Conservation (phyloP, 2,329 filamentous ascomycete genomes). For the Talaromyces marneffei region DNA sequence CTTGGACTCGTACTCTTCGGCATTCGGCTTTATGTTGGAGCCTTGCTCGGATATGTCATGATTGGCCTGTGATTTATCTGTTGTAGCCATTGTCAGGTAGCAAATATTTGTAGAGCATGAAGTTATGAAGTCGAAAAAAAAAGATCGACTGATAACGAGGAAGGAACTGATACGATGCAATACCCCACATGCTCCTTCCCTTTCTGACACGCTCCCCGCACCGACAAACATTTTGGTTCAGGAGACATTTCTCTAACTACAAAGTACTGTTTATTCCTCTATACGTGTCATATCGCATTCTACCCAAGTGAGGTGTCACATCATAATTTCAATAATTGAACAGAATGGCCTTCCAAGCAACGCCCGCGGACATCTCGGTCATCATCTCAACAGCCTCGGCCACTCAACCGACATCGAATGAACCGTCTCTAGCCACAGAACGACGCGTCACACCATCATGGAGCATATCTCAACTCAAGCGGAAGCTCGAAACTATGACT, state of each 20-base stretch:
- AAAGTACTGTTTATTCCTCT: not conserved
- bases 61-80: not conserved
- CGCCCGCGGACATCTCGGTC: slow-evolving; percentile 36
- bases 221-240: not conserved
- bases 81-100: not conserved
- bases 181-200: not conserved
- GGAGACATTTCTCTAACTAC: not conserved
- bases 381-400: slow-evolving; percentile 29
- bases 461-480: slow-evolving; percentile 77
- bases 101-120: not conserved
- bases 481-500: slow-evolving; percentile 85
- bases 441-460: slow-evolving; percentile 88
- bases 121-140: not conserved
- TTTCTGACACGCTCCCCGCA: not conserved
- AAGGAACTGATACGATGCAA: not conserved
- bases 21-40: not conserved
- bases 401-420: slow-evolving; percentile 16
- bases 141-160: not conserved
- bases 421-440: slow-evolving; percentile 60
- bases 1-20: slow-evolving; percentile 63
- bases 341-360: slow-evolving; percentile 25
- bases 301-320: not conserved
- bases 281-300: not conserved
- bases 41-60: not conserved
- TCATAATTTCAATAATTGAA: too few relatives aligned